phyloP scores from a whole-genome alignment of 805 yeast species.

The Schwanniomyces sp. region DNA sequence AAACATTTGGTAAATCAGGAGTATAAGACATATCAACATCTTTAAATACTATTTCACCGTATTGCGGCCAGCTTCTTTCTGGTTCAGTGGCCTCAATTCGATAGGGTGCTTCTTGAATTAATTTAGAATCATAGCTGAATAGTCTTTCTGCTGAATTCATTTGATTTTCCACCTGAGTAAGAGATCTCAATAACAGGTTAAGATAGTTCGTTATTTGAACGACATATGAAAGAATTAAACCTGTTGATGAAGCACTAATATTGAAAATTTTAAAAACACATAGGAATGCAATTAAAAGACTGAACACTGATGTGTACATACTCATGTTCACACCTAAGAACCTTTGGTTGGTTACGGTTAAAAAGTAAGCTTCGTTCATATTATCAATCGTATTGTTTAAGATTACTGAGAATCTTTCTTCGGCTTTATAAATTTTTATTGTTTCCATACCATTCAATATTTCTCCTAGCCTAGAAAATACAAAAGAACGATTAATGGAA shows the following conservation, averaged over 20 bases:
- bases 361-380: constrained; percentile 66
- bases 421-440: constrained; percentile 56
- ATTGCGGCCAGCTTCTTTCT: constrained; percentile 45
- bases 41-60: constrained; percentile 45
- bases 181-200: constrained; percentile 59
- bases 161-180: constrained; percentile 73
- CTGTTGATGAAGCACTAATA: constrained; percentile 57
- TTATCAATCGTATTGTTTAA: constrained; percentile 49
- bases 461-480: constrained; percentile 70
- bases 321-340: constrained; percentile 69
- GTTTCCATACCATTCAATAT: constrained; percentile 63
- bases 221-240: constrained; percentile 66
- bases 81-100: constrained; percentile 44
- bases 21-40: constrained; percentile 52
- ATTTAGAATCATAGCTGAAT: constrained; percentile 57
- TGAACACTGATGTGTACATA: constrained; percentile 48
- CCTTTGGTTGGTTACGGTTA: constrained; percentile 64
- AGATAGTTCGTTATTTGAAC: constrained; percentile 55
- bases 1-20: constrained; percentile 55
- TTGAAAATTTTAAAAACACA: constrained; percentile 17
- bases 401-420: constrained; percentile 44
- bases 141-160: constrained; percentile 77
- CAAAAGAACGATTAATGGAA: constrained; percentile 64
- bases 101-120: constrained; percentile 66
- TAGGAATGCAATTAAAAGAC: constrained; percentile 46